Conservation (phyloP, 306 rosid genomes). For the Fragaria iinumae region DNA sequence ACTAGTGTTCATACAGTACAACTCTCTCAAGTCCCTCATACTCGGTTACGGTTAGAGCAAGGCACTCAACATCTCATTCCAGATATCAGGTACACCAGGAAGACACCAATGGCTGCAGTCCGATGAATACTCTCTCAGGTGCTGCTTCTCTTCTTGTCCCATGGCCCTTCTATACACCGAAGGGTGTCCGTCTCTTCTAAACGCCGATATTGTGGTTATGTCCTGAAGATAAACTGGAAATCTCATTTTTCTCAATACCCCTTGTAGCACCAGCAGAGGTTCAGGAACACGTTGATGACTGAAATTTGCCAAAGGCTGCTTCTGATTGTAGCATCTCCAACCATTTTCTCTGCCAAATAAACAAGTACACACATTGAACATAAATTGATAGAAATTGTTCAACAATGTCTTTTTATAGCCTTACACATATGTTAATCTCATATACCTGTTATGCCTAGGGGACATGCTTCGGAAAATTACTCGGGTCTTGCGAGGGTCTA, state of each 20-base stretch:
- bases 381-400: background rate
- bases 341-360: constrained; percentile 67
- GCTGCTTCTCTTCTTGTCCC: constrained; percentile 60
- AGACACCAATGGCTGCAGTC: constrained; percentile 99
- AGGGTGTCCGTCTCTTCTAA: constrained; percentile 90
- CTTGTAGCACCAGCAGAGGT: constrained; percentile 63
- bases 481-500: constrained; percentile 59
- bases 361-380: background rate
- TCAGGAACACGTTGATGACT: constrained; percentile 80
- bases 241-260: constrained; percentile 76
- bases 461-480: constrained; percentile 92
- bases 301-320: constrained; percentile 67
- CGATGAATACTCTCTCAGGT: constrained; percentile 55
- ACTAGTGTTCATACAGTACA: constrained; percentile 13
- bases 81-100: constrained; percentile 94
- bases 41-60: constrained; percentile 38
- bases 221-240: constrained; percentile 87
- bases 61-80: constrained; percentile 89
- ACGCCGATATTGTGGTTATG: constrained; percentile 75
- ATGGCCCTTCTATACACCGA: constrained; percentile 64
- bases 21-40: background rate
- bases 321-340: constrained; percentile 90
- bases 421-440: background rate
- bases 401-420: background rate
- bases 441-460: constrained; percentile 91